Percentiles rank a stretch among this genome's conserved stretches.
phyloP scores from a whole-genome alignment of 192 early-diverging fungal genomes.

The Podila epigama region DNA sequence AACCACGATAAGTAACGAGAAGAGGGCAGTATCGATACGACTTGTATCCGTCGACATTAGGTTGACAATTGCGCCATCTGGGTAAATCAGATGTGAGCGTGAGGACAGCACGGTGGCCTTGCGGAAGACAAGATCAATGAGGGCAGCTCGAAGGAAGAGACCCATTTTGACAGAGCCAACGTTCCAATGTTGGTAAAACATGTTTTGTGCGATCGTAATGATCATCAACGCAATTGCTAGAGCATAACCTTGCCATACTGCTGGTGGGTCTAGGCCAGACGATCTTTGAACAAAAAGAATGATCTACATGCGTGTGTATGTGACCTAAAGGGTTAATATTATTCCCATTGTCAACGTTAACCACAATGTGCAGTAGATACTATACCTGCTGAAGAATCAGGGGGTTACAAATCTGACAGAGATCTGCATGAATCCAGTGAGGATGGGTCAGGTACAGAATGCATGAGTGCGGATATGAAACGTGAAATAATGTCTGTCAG shows the following conservation, averaged over 20 bases:
- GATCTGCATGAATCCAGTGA: background rate
- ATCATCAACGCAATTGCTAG: constrained; percentile 18
- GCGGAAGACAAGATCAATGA: constrained; percentile 44
- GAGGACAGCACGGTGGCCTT: constrained; percentile 39
- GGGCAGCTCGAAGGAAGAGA: constrained; percentile 32
- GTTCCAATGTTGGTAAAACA: constrained; percentile 43
- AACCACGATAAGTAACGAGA: constrained; percentile 19
- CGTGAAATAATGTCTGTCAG: too few relatives aligned
- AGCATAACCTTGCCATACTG: constrained; percentile 37
- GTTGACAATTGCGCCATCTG: constrained; percentile 52
- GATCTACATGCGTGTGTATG: constrained; percentile 8
- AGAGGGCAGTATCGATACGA: constrained; percentile 38
- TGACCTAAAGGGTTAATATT: background rate
- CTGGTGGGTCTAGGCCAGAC: constrained; percentile 2
- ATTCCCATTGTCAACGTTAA: background rate
- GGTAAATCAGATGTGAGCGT: constrained; percentile 26
- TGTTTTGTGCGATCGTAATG: constrained; percentile 14
- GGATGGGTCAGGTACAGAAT: background rate
- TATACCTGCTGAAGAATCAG: constrained; percentile 27
- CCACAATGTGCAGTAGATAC: background rate
- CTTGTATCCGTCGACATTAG: constrained; percentile 56
- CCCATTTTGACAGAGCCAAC: constrained; percentile 42
- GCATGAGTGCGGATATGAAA: too few relatives aligned
- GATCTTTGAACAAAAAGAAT: constrained; percentile 29
- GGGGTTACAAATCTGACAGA: constrained; percentile 28